Evolutionary conservation across 768 basidiomycete species (phyloP).

Genomic region (Pleurotus ostreatus): DNA sequence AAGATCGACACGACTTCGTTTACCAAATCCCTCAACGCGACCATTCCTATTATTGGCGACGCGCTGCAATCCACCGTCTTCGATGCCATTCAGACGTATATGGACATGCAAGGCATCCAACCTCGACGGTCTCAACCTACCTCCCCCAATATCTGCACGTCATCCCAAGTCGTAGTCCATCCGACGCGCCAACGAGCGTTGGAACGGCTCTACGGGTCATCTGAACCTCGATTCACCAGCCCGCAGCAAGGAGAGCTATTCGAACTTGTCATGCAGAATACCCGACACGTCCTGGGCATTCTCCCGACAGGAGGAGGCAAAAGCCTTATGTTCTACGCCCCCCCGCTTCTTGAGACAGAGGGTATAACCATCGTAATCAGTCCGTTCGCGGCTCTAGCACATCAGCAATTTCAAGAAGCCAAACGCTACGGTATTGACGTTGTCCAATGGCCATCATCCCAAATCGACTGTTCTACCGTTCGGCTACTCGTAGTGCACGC

Average conservation of each 20-base stretch:
- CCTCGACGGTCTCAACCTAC: too few relatives aligned
- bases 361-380: conserved; percentile 3
- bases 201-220: not conserved
- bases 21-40: too few relatives aligned
- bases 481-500: conserved; percentile 5
- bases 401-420: not conserved
- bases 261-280: not conserved
- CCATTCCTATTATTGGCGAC: too few relatives aligned
- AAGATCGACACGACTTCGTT: too few relatives aligned
- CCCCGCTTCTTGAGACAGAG: not conserved
- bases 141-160: too few relatives aligned
- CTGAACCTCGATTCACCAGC: not conserved
- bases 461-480: not conserved
- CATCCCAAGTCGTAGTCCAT: not conserved
- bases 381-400: not conserved
- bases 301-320: conserved; percentile 9
- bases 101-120: too few relatives aligned
- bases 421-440: not conserved
- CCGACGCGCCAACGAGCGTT: not conserved
- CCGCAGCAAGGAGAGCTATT: conserved; percentile 1
- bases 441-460: not conserved
- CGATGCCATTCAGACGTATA: too few relatives aligned
- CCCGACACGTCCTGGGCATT: not conserved
- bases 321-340: conserved; percentile 3
- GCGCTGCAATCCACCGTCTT: too few relatives aligned